phyloP scores from a whole-genome alignment of 2,329 filamentous ascomycete genomes.

The Didymella exigua region DNA sequence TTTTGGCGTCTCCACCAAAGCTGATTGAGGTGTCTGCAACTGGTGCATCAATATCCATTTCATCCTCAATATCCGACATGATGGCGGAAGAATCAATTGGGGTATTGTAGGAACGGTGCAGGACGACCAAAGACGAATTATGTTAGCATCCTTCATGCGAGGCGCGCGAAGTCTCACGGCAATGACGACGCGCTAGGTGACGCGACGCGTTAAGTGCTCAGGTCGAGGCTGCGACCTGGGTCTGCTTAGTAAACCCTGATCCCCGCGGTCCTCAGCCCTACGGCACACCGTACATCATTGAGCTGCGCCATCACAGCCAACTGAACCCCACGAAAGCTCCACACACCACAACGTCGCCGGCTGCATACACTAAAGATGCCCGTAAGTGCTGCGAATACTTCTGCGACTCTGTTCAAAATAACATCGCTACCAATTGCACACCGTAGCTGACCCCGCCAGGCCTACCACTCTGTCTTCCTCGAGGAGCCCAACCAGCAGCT shows the following conservation, averaged over 20 bases:
- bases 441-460: conserved; percentile 59
- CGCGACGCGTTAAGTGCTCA: conserved; percentile 48
- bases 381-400: conserved; percentile 40
- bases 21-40: conserved; percentile 58
- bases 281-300: conserved; percentile 34
- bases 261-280: conserved; percentile 43
- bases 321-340: conserved; percentile 28
- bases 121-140: no score
- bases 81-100: conserved; percentile 4
- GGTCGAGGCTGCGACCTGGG: conserved; percentile 28
- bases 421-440: background rate
- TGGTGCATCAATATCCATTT: conserved; percentile 70
- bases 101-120: background rate
- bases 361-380: conserved; percentile 51
- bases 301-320: conserved; percentile 38
- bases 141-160: background rate
- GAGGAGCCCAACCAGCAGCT: conserved; percentile 73
- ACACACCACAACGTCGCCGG: conserved; percentile 22
- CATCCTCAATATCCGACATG: conserved; percentile 66
- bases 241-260: conserved; percentile 38
- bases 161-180: background rate
- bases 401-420: background rate
- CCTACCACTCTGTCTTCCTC: conserved; percentile 97
- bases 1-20: conserved; percentile 78
- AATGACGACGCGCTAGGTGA: conserved; percentile 17